phyloP scores from a whole-genome alignment of 176 grass and related monocot genomes.

The Cenchrus fungigraminus region DNA sequence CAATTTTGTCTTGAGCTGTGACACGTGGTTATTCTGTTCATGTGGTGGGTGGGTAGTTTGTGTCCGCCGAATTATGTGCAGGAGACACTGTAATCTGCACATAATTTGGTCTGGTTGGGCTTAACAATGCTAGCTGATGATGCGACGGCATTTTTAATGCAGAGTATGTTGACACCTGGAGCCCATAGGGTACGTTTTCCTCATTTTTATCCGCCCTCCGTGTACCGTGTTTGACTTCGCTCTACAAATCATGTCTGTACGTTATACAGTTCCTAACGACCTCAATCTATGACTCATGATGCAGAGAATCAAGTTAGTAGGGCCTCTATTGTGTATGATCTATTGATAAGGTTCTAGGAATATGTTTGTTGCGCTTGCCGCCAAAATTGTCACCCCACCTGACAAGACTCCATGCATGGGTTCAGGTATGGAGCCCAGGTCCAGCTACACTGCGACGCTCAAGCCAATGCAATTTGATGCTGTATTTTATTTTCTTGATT shows the following conservation, averaged over 20 bases:
- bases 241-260: not conserved
- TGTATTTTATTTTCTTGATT: not conserved
- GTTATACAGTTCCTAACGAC: not conserved
- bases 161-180: not conserved
- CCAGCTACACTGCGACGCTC: not conserved
- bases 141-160: not conserved
- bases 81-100: not conserved
- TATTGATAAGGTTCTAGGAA: not conserved
- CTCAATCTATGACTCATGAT: slow-evolving; percentile 42
- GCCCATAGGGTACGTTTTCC: not conserved
- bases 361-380: slow-evolving; percentile 5
- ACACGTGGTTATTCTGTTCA: slow-evolving; percentile 1
- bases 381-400: not conserved
- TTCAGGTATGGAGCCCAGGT: not conserved
- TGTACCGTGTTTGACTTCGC: slow-evolving; percentile 30
- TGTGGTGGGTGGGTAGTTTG: not conserved
- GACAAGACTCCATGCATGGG: not conserved
- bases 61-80: slow-evolving; percentile 5
- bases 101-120: not conserved
- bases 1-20: not conserved
- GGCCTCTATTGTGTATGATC: not conserved
- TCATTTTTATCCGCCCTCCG: not conserved
- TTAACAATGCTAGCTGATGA: not conserved
- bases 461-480: not conserved
- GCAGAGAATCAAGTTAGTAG: slow-evolving; percentile 21